A percentile compares a stretch with the other conserved stretches of the same genome.
These are phyloP conservation scores for Taiozyma sp. DNA, from an alignment of 1,139 yeast genomes.

Conservation along the genomic window DNA sequence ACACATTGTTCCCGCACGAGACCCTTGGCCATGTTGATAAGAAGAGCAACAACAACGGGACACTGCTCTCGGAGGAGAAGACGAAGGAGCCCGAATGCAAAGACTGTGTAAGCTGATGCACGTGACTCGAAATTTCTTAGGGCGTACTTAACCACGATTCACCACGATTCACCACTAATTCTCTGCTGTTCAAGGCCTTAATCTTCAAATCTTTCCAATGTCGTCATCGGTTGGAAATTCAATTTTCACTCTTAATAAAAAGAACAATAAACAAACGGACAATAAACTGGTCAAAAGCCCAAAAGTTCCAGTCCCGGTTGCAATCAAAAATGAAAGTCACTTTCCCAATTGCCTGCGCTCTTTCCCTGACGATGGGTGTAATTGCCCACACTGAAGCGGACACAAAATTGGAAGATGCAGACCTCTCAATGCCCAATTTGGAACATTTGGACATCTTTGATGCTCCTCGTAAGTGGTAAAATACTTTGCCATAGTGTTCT, in stretches of 20 bases:
- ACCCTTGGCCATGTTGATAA: conserved; percentile 44
- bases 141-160: too few relatives aligned
- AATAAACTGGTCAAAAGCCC: too few relatives aligned
- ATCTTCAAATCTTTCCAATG: too few relatives aligned
- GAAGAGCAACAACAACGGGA: conserved; percentile 21
- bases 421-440: conserved; percentile 35
- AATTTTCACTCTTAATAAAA: background rate
- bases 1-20: conserved; percentile 40
- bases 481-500: too few relatives aligned
- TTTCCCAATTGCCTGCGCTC: background rate
- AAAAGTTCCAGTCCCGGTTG: too few relatives aligned
- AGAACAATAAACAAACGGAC: background rate
- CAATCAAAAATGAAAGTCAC: background rate
- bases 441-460: conserved; percentile 22
- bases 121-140: too few relatives aligned
- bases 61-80: conserved; percentile 5
- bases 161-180: too few relatives aligned
- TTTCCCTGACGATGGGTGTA: background rate
- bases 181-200: too few relatives aligned
- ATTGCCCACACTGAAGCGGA: conserved; percentile 20
- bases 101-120: conserved; percentile 9
- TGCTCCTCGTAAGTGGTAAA: conserved; percentile 16
- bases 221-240: background rate
- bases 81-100: conserved; percentile 8
- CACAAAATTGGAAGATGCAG: conserved; percentile 20